Evolutionary conservation across 2,329 filamentous ascomycete genomes (phyloP).

Genomic region (Aspergillus pseudoglaucus): DNA sequence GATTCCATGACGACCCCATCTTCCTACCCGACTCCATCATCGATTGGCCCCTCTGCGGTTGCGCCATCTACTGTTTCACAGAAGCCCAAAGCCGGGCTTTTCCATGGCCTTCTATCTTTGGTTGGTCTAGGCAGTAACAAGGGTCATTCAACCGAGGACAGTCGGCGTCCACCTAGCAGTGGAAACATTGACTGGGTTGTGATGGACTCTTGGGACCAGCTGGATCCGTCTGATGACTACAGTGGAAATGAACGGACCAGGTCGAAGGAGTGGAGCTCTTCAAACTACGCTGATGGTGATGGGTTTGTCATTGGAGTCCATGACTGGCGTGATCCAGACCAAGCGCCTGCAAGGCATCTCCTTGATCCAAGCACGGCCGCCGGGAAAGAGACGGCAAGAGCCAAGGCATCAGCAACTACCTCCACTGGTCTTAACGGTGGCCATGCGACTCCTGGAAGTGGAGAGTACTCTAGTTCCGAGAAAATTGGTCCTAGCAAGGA

Average conservation of each 20-base stretch:
- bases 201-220: constrained; percentile 58
- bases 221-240: constrained; percentile 25
- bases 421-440: constrained; percentile 51
- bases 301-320: constrained; percentile 77
- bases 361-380: constrained; percentile 17
- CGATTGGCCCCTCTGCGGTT: constrained; percentile 16
- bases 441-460: constrained; percentile 65
- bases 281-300: constrained; percentile 41
- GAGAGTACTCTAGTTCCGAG: constrained; percentile 55
- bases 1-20: constrained; percentile 23
- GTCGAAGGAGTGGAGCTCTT: constrained; percentile 4
- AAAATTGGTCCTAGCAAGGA: constrained; percentile 17
- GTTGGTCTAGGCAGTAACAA: constrained; percentile 36
- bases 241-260: constrained; percentile 11
- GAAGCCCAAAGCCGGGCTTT: constrained; percentile 23
- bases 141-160: constrained; percentile 39
- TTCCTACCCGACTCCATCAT: constrained; percentile 26
- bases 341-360: constrained; percentile 45
- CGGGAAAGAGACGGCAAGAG: constrained; percentile 25
- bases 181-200: constrained; percentile 68
- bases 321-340: constrained; percentile 76
- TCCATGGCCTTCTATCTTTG: constrained; percentile 40
- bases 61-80: constrained; percentile 9
- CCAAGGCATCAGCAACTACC: constrained; percentile 23
- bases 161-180: constrained; percentile 62